Evolutionary conservation across 371 early-diverging fungal species (phyloP).

Genomic region (Smittium culicis): DNA sequence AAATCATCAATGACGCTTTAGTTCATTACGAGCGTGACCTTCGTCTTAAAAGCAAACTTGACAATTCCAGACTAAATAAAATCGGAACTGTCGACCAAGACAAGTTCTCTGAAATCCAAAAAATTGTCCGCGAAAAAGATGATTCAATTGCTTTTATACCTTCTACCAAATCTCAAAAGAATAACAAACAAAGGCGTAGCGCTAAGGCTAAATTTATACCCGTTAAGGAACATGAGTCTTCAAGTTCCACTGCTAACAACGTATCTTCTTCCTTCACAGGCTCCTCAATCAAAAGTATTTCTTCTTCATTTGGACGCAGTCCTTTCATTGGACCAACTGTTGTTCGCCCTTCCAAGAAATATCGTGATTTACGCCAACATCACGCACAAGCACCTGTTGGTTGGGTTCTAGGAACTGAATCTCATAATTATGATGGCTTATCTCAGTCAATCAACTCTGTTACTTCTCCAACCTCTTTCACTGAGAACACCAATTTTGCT

Average conservation of each 20-base stretch:
- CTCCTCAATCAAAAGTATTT: slow-evolving; percentile 15
- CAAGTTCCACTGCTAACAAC: slow-evolving; percentile 4
- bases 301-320: slow-evolving; percentile 27
- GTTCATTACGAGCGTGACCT: slow-evolving; percentile 74
- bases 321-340: slow-evolving; percentile 28
- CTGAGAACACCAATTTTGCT: not conserved
- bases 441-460: slow-evolving; percentile 15
- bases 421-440: slow-evolving; percentile 26
- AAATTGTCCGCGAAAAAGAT: slow-evolving; percentile 14
- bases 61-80: slow-evolving; percentile 34
- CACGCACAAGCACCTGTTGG: slow-evolving; percentile 72
- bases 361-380: slow-evolving; percentile 46
- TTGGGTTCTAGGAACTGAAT: slow-evolving; percentile 57
- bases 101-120: slow-evolving; percentile 40
- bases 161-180: slow-evolving; percentile 11
- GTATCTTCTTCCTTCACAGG: slow-evolving; percentile 1
- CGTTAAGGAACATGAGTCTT: slow-evolving; percentile 14
- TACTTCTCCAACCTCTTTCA: slow-evolving; percentile 17
- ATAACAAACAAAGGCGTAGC: slow-evolving; percentile 11
- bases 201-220: slow-evolving; percentile 29
- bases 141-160: slow-evolving; percentile 19
- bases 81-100: slow-evolving; percentile 52
- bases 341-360: slow-evolving; percentile 30
- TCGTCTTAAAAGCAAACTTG: slow-evolving; percentile 30
- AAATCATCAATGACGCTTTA: slow-evolving; percentile 90